Conservation (phyloP, 768 basidiomycete species). For the Hericium coralloides region DNA sequence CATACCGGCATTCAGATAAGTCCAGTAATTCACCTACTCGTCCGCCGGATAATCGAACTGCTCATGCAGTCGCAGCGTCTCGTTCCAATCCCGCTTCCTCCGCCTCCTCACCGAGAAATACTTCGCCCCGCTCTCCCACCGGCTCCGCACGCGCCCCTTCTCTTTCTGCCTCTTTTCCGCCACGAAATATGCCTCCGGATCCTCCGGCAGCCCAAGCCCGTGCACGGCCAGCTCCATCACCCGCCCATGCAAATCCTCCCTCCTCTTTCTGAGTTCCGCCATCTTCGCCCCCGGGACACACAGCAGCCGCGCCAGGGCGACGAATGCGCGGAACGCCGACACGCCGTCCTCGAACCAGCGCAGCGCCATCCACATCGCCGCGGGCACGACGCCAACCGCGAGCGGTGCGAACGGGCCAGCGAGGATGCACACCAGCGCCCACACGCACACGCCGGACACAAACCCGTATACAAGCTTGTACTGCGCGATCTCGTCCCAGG, state of each 20-base stretch:
- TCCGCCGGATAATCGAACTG: conserved; percentile 74
- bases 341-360: conserved; percentile 85
- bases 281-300: conserved; percentile 52
- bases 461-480: conserved; percentile 84
- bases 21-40: conserved; percentile 13
- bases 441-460: conserved; percentile 62
- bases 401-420: conserved; percentile 56
- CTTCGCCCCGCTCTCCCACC: conserved; percentile 61
- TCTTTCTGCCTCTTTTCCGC: conserved; percentile 45
- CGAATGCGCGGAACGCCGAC: conserved; percentile 68
- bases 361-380: conserved; percentile 82
- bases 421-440: conserved; percentile 40
- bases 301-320: conserved; percentile 51
- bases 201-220: conserved; percentile 50
- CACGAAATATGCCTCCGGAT: conserved; percentile 62
- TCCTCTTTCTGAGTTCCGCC: conserved; percentile 39
- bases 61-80: conserved; percentile 74
- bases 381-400: conserved; percentile 54
- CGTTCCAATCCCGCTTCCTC: conserved; percentile 86
- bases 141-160: conserved; percentile 59
- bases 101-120: conserved; percentile 77
- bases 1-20: not conserved
- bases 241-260: conserved; percentile 52
- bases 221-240: conserved; percentile 56
- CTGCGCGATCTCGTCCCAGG: conserved; percentile 86